These are phyloP conservation scores for Zygosaccharomyces lentus DNA, from an alignment of 805 yeast species.

Conservation along the genomic window DNA sequence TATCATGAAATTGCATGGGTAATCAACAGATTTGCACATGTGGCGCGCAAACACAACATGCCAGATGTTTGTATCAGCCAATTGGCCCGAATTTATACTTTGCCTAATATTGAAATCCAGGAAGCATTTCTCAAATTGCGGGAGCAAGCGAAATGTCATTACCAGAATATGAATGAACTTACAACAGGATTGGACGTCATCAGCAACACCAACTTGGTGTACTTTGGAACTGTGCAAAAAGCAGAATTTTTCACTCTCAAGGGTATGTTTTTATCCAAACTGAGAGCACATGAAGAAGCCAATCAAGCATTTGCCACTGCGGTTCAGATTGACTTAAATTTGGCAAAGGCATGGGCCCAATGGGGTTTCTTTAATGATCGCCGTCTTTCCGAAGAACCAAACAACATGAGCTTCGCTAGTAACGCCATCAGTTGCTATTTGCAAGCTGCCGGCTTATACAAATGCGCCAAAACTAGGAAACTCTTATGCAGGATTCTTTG, in stretches of 20 bases:
- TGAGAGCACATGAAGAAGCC: conserved; percentile 89
- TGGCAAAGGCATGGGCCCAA: conserved; percentile 99
- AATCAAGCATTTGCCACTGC: conserved; percentile 98
- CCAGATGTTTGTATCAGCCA: conserved; percentile 94
- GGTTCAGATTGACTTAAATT: conserved; percentile 87
- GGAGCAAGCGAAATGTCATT: conserved; percentile 97
- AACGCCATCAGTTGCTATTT: conserved; percentile 93
- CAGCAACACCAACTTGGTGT: conserved; percentile 91
- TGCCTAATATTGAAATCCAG: conserved; percentile 97
- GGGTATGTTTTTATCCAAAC: conserved; percentile 94
- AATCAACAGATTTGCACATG: conserved; percentile 95
- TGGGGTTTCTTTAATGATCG: conserved; percentile 97
- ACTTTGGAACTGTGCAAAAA: conserved; percentile 95
- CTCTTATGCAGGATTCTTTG: conserved; percentile 85
- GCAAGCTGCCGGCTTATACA: conserved; percentile 96
- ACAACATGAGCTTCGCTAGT: conserved; percentile 77
- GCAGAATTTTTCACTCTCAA: conserved; percentile 96
- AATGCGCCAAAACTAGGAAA: conserved; percentile 85
- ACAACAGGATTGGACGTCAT: conserved; percentile 96
- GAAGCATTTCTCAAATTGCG: conserved; percentile 93
- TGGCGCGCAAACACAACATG: conserved; percentile 94
- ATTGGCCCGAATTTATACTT: conserved; percentile 84
- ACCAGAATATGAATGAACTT: conserved; percentile 83
- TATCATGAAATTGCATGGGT: conserved; percentile 99
- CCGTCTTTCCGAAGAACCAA: conserved; percentile 77